Evolutionary conservation across 768 basidiomycete genomes (phyloP).

Genomic region (Amanita pallidorosea): DNA sequence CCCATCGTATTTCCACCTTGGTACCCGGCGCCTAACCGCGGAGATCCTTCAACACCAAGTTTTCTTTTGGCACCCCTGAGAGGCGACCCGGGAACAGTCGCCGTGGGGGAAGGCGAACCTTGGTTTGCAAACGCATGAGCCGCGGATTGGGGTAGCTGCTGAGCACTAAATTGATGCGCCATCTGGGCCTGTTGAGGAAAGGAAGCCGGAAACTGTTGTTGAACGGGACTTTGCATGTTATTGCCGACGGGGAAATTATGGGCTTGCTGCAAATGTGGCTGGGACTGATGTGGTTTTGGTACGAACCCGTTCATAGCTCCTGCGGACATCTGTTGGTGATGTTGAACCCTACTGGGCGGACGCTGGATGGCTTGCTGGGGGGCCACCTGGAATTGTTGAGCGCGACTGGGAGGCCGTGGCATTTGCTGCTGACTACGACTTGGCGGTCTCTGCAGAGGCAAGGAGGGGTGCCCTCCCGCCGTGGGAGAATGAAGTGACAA

Average conservation of each 20-base stretch:
- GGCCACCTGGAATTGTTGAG: slow-evolving; percentile 5
- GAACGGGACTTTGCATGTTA: slow-evolving; percentile 8
- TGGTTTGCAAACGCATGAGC: slow-evolving; percentile 1
- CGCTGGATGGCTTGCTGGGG: slow-evolving; percentile 2
- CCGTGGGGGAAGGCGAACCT: slow-evolving; percentile 7
- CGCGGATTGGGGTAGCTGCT: slow-evolving; percentile 4
- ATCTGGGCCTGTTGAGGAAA: slow-evolving; percentile 12
- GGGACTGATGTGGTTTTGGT: slow-evolving; percentile 5
- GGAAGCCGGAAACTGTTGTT: slow-evolving; percentile 7
- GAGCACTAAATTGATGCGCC: slow-evolving; percentile 4
- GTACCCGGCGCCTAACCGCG: slow-evolving; percentile 7
- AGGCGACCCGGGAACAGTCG: slow-evolving; percentile 15
- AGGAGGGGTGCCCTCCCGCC: slow-evolving; percentile 7
- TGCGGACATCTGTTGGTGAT: slow-evolving; percentile 3
- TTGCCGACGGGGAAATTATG: background rate
- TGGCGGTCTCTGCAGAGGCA: slow-evolving; percentile 7
- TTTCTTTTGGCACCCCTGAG: slow-evolving; percentile 21
- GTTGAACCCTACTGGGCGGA: slow-evolving; percentile 9
- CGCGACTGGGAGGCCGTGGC: slow-evolving; percentile 9
- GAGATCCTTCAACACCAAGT: slow-evolving; percentile 15
- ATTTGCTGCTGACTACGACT: slow-evolving; percentile 10
- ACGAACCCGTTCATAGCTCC: slow-evolving; percentile 6
- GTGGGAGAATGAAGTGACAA: slow-evolving; percentile 10
- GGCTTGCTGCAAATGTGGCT: background rate
- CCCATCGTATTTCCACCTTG: slow-evolving; percentile 11